These are phyloP conservation scores for Fusarium algeriense DNA, from an alignment of 2,329 filamentous ascomycete genomes.

Conservation along the genomic window DNA sequence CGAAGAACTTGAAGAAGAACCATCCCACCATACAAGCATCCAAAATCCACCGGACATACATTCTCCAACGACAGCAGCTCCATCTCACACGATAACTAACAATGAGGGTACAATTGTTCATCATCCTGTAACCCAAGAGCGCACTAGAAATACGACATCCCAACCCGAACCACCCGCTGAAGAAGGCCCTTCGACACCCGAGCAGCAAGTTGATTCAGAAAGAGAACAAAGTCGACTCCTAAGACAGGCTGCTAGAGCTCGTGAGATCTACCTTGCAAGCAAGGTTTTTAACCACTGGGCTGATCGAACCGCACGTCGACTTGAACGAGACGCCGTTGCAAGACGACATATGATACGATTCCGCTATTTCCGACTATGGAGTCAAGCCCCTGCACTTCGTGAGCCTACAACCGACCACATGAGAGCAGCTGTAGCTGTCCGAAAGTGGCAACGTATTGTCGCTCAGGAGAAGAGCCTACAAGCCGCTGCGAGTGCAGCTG, in stretches of 20 bases:
- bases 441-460: constrained; percentile 52
- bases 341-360: constrained; percentile 77
- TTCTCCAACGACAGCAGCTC: constrained; percentile 6
- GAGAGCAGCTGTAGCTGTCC: constrained; percentile 47
- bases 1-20: constrained; percentile 6
- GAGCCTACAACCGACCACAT: constrained; percentile 50
- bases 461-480: constrained; percentile 48
- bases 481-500: constrained; percentile 42
- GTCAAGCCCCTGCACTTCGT: constrained; percentile 49
- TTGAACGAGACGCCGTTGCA: constrained; percentile 74
- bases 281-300: constrained; percentile 68
- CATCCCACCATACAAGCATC: background rate
- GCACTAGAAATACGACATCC: background rate
- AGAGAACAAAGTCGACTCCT: constrained; percentile 43
- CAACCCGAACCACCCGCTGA: constrained; percentile 12
- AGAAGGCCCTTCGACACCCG: constrained; percentile 19
- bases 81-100: background rate
- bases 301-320: constrained; percentile 71
- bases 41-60: constrained; percentile 4
- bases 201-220: constrained; percentile 15
- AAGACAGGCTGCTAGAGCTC: constrained; percentile 70
- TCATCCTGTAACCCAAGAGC: constrained; percentile 14
- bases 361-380: constrained; percentile 56
- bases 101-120: constrained; percentile 20
- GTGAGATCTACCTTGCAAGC: constrained; percentile 70